Conservation (phyloP, 441 rosid genomes). For the Manihot esculenta region DNA sequence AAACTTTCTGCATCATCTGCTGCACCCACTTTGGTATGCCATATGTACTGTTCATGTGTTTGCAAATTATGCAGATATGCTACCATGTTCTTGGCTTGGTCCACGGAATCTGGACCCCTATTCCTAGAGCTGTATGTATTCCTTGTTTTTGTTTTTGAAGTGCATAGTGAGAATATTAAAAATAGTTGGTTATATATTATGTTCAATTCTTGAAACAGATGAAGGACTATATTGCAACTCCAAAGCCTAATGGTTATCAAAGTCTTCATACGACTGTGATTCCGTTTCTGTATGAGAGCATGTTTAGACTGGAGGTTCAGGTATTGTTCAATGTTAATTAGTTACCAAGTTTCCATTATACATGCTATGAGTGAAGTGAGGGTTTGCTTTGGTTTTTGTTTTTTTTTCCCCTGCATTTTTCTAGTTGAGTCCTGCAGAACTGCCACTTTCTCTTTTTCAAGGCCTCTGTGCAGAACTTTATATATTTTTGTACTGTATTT, state of each 20-base stretch:
- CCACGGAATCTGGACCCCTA: conserved; percentile 96
- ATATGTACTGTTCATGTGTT: conserved; percentile 26
- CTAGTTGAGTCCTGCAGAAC: neutral
- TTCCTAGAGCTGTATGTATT: conserved; percentile 81
- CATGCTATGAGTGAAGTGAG: neutral
- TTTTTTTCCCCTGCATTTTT: conserved; percentile 3
- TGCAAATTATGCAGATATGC: conserved; percentile 69
- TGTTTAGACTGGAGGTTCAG: conserved; percentile 97
- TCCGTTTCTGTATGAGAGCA: conserved; percentile 97
- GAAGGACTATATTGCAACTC: conserved; percentile 99
- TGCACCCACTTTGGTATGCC: conserved; percentile 1
- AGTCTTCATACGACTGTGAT: conserved; percentile 96
- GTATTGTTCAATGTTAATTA: conserved; percentile 36
- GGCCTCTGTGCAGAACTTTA: conserved; percentile 1
- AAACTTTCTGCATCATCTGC: conserved; percentile 21
- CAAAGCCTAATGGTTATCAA: conserved; percentile 98
- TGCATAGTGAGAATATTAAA: conserved; percentile 1
- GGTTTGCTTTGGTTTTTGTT: conserved; percentile 9
- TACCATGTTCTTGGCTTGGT: conserved; percentile 95
- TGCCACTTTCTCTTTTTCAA: neutral
- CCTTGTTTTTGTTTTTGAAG: conserved; percentile 19
- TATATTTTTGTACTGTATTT: neutral
- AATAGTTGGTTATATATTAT: conserved; percentile 14
- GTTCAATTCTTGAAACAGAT: conserved; percentile 48
- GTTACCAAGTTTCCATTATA: conserved; percentile 8